A percentile compares a stretch with the other conserved stretches of the same genome.
These are phyloP conservation scores for Chrysophaeum taylorii DNA, from an alignment of 352 stramenopile genomes.

Conservation along the genomic window DNA sequence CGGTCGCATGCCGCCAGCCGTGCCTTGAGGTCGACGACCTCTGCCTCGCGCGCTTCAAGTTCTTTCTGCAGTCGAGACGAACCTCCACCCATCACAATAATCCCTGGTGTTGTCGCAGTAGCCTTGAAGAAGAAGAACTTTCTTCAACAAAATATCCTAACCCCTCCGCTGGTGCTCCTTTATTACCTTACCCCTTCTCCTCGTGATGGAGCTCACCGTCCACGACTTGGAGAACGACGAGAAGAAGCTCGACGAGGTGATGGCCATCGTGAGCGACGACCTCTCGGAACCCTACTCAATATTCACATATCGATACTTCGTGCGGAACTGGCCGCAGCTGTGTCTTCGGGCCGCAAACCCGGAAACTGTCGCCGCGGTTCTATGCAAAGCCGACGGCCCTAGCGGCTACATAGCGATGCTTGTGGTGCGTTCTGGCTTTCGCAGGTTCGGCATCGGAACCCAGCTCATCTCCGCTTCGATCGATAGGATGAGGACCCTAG, in stretches of 20 bases:
- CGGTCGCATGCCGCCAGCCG: too few species aligned
- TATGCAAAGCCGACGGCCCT: conserved; percentile 74
- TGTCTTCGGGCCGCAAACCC: conserved; percentile 56
- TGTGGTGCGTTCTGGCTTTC: conserved; percentile 65
- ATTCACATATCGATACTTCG: conserved; percentile 92
- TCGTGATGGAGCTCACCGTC: too few species aligned
- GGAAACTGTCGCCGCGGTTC: conserved; percentile 37
- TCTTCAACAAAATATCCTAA: too few species aligned
- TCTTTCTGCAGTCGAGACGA: too few species aligned
- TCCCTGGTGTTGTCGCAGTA: too few species aligned
- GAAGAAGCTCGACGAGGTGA: conserved; percentile 76
- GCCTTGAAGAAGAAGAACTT: too few species aligned
- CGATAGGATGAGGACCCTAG: conserved; percentile 62
- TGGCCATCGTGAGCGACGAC: conserved; percentile 83
- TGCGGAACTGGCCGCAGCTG: conserved; percentile 82
- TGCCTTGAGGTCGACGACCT: too few species aligned
- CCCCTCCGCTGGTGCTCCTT: too few species aligned
- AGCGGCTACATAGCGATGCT: conserved; percentile 88
- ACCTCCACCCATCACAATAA: too few species aligned
- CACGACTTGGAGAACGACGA: conserved; percentile 75
- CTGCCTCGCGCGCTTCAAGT: too few species aligned
- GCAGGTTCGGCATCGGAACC: conserved; percentile 75
- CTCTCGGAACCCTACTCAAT: conserved; percentile 86
- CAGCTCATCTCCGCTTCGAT: conserved; percentile 69
- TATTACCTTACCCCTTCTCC: too few species aligned